Evolutionary conservation across 352 stramenopile species (phyloP).

Genomic region (Aphanomyces stellatus): DNA sequence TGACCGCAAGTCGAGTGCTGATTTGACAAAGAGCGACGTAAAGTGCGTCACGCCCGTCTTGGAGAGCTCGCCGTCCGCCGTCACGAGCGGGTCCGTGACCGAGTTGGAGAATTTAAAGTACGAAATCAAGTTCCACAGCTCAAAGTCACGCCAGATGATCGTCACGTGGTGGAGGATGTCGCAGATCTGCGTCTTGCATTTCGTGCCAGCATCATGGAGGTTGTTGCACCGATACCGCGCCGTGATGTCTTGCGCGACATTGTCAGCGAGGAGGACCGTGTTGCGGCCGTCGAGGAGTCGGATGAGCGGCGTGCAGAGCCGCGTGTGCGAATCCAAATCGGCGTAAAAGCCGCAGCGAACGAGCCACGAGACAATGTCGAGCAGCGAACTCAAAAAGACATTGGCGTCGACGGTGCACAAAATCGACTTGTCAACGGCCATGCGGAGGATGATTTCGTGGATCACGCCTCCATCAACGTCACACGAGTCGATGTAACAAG

Average conservation of each 20-base stretch:
- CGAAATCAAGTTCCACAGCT: slow-evolving; percentile 2
- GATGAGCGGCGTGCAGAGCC: neutral
- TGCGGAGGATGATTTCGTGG: slow-evolving; percentile 12
- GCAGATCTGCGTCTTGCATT: slow-evolving; percentile 19
- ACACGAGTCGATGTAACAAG: neutral
- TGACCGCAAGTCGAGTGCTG: neutral
- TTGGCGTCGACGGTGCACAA: slow-evolving; percentile 14
- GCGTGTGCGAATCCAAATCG: slow-evolving; percentile 9
- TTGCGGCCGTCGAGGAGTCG: slow-evolving; percentile 15
- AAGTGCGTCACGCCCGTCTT: neutral
- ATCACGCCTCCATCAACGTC: neutral
- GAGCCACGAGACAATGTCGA: slow-evolving; percentile 14
- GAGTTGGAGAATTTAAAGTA: slow-evolving; percentile 12
- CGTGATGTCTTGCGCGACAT: neutral
- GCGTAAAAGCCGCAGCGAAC: slow-evolving; percentile 17
- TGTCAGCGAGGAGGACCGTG: slow-evolving; percentile 3
- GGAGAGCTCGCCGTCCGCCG: neutral
- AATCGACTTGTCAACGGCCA: slow-evolving; percentile 8
- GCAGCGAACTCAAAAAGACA: slow-evolving; percentile 10
- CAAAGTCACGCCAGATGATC: slow-evolving; percentile 17
- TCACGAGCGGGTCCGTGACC: neutral
- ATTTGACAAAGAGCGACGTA: slow-evolving; percentile 2
- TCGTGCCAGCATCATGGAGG: slow-evolving; percentile 2
- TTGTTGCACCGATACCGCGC: slow-evolving; percentile 15
- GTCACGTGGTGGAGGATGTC: slow-evolving; percentile 7